A percentile compares a stretch with the other conserved stretches of the same genome.
phyloP scores from a whole-genome alignment of 306 rosid genomes.

The Prunus kanzakura region DNA sequence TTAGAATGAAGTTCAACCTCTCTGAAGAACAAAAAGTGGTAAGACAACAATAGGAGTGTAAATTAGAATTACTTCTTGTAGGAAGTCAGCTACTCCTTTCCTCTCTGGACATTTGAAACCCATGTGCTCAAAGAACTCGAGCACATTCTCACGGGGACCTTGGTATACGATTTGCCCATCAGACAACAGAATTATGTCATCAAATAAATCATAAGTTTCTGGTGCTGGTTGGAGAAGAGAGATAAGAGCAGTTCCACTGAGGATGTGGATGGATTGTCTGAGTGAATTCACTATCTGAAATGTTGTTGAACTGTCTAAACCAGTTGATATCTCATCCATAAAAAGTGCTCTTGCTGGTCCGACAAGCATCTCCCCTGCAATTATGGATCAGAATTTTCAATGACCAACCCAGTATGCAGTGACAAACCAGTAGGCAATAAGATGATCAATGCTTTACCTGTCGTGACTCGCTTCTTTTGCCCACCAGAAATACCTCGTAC shows the following conservation, averaged over 20 bases:
- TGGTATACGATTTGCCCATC: slow-evolving; percentile 56
- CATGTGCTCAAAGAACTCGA: slow-evolving; percentile 39
- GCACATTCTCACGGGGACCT: slow-evolving; percentile 51
- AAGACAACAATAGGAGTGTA: neutral
- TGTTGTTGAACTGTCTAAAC: slow-evolving; percentile 58
- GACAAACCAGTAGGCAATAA: neutral
- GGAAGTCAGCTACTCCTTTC: slow-evolving; percentile 59
- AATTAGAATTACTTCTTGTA: slow-evolving; percentile 41
- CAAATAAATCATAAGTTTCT: slow-evolving; percentile 54
- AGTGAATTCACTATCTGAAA: slow-evolving; percentile 49
- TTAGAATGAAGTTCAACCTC: neutral
- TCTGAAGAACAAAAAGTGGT: neutral
- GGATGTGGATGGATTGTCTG: slow-evolving; percentile 42
- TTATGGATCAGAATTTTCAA: neutral
- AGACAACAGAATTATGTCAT: slow-evolving; percentile 48
- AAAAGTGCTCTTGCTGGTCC: slow-evolving; percentile 50
- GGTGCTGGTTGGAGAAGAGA: slow-evolving; percentile 61
- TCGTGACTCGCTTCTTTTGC: slow-evolving; percentile 53
- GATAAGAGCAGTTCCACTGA: slow-evolving; percentile 47
- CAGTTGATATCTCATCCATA: slow-evolving; percentile 63
- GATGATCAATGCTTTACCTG: slow-evolving; percentile 18
- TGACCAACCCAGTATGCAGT: neutral
- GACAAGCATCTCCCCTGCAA: slow-evolving; percentile 50
- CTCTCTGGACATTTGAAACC: slow-evolving; percentile 55
- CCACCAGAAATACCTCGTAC: slow-evolving; percentile 53